A percentile compares a stretch with the other conserved stretches of the same genome.
phyloP scores from a whole-genome alignment of 176 grass and related monocot species.

The Urochloa ruziziensis region DNA sequence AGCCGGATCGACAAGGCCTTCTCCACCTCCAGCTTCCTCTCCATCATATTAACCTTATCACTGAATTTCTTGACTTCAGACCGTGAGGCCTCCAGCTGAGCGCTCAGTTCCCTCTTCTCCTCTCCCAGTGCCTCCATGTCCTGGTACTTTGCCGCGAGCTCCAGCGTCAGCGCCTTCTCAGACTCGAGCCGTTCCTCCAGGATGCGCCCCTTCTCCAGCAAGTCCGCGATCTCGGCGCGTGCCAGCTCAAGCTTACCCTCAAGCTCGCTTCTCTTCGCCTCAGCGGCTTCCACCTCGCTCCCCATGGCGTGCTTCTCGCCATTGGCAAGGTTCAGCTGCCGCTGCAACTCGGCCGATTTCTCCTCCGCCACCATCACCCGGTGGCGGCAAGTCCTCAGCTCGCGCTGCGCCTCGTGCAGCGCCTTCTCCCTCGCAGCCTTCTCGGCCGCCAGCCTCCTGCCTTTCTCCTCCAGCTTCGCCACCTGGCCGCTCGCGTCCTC shows the following conservation, averaged over 20 bases:
- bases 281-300: conserved; percentile 45
- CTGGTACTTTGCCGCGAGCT: conserved; percentile 47
- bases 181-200: conserved; percentile 53
- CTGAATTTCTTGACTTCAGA: conserved; percentile 45
- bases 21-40: conserved; percentile 63
- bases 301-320: conserved; percentile 53
- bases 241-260: conserved; percentile 58
- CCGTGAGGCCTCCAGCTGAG: conserved; percentile 46
- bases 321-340: conserved; percentile 67
- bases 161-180: conserved; percentile 51
- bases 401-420: conserved; percentile 46
- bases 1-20: conserved; percentile 51
- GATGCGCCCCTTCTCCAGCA: conserved; percentile 45
- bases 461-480: conserved; percentile 51
- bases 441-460: conserved; percentile 45
- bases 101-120: conserved; percentile 40
- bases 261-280: conserved; percentile 55
- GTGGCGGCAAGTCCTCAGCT: conserved; percentile 40
- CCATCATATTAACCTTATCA: conserved; percentile 44
- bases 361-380: conserved; percentile 52
- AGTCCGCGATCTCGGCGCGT: conserved; percentile 42
- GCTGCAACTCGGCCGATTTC: conserved; percentile 58
- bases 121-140: conserved; percentile 57
- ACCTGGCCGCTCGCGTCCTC: conserved; percentile 31
- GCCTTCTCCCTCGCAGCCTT: conserved; percentile 61